Evolutionary conservation across 2,329 filamentous ascomycete genomes (phyloP), one percentile per base, ranked within the genome.

Genomic region (Didymosphaeria variabile): DNA sequence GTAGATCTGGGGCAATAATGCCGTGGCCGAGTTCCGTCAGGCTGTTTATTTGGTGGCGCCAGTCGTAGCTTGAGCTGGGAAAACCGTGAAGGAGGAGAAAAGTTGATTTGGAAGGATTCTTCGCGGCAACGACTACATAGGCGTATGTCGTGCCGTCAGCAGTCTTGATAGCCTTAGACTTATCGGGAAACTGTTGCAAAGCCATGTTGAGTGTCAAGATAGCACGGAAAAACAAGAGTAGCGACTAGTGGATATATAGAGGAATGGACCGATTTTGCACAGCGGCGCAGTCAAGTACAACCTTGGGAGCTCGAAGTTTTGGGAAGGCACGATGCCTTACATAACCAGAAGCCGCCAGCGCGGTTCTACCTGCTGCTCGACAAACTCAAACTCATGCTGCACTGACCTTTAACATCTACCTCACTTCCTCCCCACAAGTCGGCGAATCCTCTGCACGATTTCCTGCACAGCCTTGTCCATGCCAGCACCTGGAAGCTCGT

Each of bases 21-120:
- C 47, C 47, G 13, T 51, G 31, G 9, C 31, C 47, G 8, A 36
- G 47, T 19, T 23, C 8, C n/a, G 31, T 21, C 17, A 51, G 19
- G 31, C 31, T 36, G 2, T 51, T 21, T 17, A 51, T 51, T 10
- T 51, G 47, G n/a, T 51, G 31, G 10, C 31, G 31, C 50, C 50
- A 53, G 34, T 53, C 34, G 12, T 40, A 53, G 21, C 34, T 40
- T 15, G 50, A 40, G 13, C 21, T 40, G 19, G 50, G 50, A 17
- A 42, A 53, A 12, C 50, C 34, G 23, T 53, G 50, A 10, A 53
- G 34, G 36, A 53, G 19, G 21, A 53, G 47, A 13, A 51, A 36
- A 0, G 47, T 51, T 21, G 47, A 19, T 13, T 51, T 51, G n/a
- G 46, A 49, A 49, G 46, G 12, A 10, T 49, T 13, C 32, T 49